Base-by-base conservation (phyloP, 495 filamentous ascomycete genomes). In the Neurospora sp. region DNA sequence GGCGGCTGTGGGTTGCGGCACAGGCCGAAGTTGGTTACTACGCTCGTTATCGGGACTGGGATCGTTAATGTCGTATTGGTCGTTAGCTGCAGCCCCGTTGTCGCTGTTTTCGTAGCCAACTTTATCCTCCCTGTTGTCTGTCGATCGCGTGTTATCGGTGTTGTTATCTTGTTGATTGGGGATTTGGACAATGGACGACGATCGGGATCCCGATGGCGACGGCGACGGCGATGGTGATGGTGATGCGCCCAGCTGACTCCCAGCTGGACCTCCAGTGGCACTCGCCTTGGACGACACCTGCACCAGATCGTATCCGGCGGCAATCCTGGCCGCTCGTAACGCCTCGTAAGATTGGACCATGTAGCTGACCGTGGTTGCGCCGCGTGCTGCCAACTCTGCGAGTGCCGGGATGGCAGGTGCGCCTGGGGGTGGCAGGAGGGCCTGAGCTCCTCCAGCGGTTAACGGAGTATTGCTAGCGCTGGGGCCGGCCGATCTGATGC, bases 291-390 rank as follows among this genome's bases (percentile, higher is more conserved):
- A 18, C 74, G 70, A 16, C 74, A 76, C 39, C 74, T 70, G 70
- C 66, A 70, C 59, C 48, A 79, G 75, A 41, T 80, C 76, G 74
- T 76, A 76, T 77, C 78, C 77, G 38, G 70, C 74, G 62, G 16
- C 69, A 31, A 76, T 69, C 39, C 66, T 76, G 48, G 78, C 40
- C 4, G 77, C 74, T 9, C 75, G 78, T 62, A 80, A 39, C 44
- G 79, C 76, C 72, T 80, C 78, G 54, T 78, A 78, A 69, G 79
- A 81, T 76, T 82, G 76, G 77, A 79, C 76, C 78, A 77, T 77
- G 62, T 75, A 70, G 77, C 74, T 76, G 74, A 79, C 78, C 70
- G 78, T 73, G 23, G 72, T 74, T 44, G 73, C 54, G 75, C 77
- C 72, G 59, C 74, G 71, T 35, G 72, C 75, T 44, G 71, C 54